Conservation (phyloP, 495 filamentous ascomycete genomes). For the Aspergillus hancockii region DNA sequence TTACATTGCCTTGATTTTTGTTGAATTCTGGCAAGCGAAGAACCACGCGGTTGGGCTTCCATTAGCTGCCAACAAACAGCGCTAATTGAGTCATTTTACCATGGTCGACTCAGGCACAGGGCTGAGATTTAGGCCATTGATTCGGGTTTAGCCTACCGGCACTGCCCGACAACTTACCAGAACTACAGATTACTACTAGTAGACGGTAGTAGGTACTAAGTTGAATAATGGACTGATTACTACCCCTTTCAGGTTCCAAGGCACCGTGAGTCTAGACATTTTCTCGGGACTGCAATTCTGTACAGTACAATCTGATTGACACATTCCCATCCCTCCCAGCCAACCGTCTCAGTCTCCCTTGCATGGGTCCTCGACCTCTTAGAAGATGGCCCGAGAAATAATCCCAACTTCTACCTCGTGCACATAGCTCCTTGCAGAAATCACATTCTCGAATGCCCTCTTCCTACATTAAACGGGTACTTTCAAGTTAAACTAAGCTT, state of each 20-base stretch:
- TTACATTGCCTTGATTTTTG: background rate
- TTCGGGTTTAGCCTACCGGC: background rate
- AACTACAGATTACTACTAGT: too few species aligned
- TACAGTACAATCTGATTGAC: background rate
- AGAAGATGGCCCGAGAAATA: background rate
- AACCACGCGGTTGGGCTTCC: background rate
- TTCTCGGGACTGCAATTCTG: background rate
- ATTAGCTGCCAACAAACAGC: background rate
- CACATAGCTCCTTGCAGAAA: too few species aligned
- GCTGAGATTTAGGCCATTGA: background rate
- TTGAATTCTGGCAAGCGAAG: background rate
- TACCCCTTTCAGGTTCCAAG: background rate
- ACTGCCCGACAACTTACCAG: background rate
- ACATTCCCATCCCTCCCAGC: background rate
- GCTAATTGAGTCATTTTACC: too few species aligned
- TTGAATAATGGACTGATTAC: background rate
- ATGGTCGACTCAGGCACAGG: slow-evolving; percentile 1
- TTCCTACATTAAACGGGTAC: too few species aligned
- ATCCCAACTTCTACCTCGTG: background rate
- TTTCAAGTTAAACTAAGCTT: too few species aligned
- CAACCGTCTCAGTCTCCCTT: background rate
- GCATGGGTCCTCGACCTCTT: background rate
- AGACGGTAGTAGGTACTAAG: too few species aligned
- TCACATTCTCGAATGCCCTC: too few species aligned
- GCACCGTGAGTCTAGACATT: too few species aligned